Conservation (phyloP, 2,329 filamentous ascomycete species). For the Penicillium sp. region DNA sequence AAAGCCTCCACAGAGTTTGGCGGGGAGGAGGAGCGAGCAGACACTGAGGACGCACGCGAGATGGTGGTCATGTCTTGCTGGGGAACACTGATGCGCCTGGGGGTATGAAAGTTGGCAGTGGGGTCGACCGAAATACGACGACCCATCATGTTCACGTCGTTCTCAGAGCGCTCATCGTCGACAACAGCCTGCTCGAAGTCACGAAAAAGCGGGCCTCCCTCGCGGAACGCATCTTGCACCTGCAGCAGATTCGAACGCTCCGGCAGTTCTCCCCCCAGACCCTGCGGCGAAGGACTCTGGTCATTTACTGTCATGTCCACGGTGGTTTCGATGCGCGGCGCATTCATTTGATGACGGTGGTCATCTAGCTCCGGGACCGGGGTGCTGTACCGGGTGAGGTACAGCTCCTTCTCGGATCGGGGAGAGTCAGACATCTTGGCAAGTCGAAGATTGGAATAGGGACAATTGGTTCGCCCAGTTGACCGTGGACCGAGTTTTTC, state of each 20-base stretch:
- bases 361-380: constrained; percentile 73
- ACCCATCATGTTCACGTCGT: constrained; percentile 35
- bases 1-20: constrained; percentile 98
- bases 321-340: constrained; percentile 33
- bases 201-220: constrained; percentile 55
- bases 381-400: constrained; percentile 61
- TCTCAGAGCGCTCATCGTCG: constrained; percentile 62
- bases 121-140: constrained; percentile 45
- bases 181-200: constrained; percentile 85
- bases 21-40: constrained; percentile 72
- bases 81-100: constrained; percentile 35
- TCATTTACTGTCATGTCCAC: constrained; percentile 37
- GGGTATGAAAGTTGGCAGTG: constrained; percentile 34
- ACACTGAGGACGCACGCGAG: constrained; percentile 51
- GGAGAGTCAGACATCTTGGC: constrained; percentile 51
- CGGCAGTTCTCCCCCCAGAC: constrained; percentile 48
- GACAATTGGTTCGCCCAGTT: constrained; percentile 21
- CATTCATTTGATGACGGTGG: constrained; percentile 61
- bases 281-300: constrained; percentile 46
- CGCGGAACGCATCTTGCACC: constrained; percentile 47
- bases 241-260: constrained; percentile 49
- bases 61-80: constrained; percentile 40
- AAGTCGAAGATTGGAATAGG: neutral
- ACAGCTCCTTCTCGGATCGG: constrained; percentile 62
- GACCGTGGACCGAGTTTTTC: neutral